A percentile compares a stretch with the other conserved stretches of the same genome.
Evolutionary conservation across 371 early-diverging fungal species (phyloP).

Genomic region (Saksenaea oblongispora): DNA sequence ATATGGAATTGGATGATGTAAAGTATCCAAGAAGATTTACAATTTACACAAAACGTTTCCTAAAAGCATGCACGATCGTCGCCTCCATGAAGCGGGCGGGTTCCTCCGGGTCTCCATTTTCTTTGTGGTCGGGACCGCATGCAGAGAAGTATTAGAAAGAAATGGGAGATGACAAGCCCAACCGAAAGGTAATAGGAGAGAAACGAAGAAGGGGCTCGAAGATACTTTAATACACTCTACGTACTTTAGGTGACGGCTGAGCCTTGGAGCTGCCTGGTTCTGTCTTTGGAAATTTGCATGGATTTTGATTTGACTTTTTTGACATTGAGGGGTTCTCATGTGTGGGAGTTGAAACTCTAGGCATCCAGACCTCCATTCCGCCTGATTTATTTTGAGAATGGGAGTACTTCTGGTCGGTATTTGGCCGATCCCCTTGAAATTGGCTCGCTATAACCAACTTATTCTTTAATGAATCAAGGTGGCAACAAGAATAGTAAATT

Average conservation of each 20-base stretch:
- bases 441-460: conserved; percentile 3
- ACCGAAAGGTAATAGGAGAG: not conserved
- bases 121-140: not conserved
- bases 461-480: not conserved
- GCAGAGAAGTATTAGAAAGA: not conserved
- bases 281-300: not conserved
- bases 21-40: not conserved
- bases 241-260: not conserved
- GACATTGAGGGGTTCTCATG: not conserved
- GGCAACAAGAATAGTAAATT: conserved; percentile 1
- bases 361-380: not conserved
- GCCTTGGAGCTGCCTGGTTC: not conserved
- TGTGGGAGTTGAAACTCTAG: not conserved
- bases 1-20: not conserved
- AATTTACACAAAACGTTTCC: not conserved
- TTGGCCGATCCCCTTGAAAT: not conserved
- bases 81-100: not conserved
- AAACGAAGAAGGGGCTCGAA: not conserved
- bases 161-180: not conserved
- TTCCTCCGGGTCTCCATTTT: not conserved
- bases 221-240: not conserved
- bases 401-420: not conserved
- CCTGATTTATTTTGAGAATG: not conserved
- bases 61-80: not conserved
- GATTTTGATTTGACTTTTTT: not conserved